Evolutionary conservation across 768 basidiomycete genomes (phyloP).

Genomic region (Tylopilus rubrobrunneus): DNA sequence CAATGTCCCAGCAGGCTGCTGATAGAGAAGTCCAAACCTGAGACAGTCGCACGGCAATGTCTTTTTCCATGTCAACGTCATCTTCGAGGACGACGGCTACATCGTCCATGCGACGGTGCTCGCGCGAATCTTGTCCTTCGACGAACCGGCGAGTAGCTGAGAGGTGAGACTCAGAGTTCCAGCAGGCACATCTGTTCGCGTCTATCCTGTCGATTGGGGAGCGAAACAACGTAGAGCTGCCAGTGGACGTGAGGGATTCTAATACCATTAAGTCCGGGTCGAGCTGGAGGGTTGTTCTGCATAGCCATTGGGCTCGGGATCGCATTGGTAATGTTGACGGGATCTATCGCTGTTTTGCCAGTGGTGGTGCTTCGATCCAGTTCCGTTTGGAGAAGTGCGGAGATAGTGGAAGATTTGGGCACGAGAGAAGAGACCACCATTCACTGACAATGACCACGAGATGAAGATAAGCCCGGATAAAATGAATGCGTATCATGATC

Average conservation of each 20-base stretch:
- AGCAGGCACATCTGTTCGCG: constrained; percentile 58
- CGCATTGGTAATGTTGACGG: neutral
- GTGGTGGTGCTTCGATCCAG: constrained; percentile 4
- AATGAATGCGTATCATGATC: constrained; percentile 22
- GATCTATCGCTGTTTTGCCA: too few species aligned
- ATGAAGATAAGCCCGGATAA: constrained; percentile 18
- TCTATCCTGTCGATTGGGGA: constrained; percentile 53
- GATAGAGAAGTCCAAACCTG: too few species aligned
- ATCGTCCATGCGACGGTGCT: too few species aligned
- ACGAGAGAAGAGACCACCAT: neutral
- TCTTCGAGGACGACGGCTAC: too few species aligned
- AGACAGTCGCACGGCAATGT: too few species aligned
- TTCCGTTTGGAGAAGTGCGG: constrained; percentile 14
- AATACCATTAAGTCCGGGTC: constrained; percentile 19
- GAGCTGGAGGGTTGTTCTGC: neutral
- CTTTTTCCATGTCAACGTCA: too few species aligned
- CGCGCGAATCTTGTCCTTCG: too few species aligned
- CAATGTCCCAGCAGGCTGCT: too few species aligned
- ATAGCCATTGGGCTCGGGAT: neutral
- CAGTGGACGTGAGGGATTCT: constrained; percentile 35
- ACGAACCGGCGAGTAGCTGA: too few species aligned
- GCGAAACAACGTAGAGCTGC: constrained; percentile 59
- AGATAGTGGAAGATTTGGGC: constrained; percentile 11
- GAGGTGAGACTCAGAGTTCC: too few species aligned
- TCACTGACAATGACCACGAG: constrained; percentile 21